phyloP scores from a whole-genome alignment of 495 filamentous ascomycete genomes.

The Penicillium taxi region DNA sequence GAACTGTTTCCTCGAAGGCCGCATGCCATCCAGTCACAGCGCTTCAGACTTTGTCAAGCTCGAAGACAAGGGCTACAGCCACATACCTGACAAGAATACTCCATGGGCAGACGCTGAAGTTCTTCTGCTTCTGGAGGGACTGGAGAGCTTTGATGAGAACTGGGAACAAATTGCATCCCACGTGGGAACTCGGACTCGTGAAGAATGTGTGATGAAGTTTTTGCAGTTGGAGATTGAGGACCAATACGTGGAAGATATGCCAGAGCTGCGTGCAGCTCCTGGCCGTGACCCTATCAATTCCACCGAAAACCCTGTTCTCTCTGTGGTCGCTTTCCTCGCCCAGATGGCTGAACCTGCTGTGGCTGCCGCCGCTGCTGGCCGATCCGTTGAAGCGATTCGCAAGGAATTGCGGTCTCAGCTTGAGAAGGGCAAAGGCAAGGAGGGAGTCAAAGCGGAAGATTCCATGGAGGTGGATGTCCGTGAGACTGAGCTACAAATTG shows the following conservation, averaged over 20 bases:
- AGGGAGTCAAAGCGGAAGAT: conserved; percentile 54
- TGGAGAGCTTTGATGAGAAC: conserved; percentile 89
- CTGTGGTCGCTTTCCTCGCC: conserved; percentile 86
- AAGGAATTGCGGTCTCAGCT: conserved; percentile 65
- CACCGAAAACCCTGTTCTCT: conserved; percentile 90
- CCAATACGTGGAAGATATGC: conserved; percentile 74
- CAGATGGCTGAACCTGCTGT: conserved; percentile 79
- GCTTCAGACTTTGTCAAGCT: conserved; percentile 74
- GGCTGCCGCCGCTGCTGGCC: conserved; percentile 80
- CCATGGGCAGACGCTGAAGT: conserved; percentile 87
- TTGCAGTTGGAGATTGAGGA: conserved; percentile 85
- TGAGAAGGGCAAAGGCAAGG: conserved; percentile 51
- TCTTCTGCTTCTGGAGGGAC: conserved; percentile 73
- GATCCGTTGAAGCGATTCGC: conserved; percentile 75
- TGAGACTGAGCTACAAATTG: conserved; percentile 20
- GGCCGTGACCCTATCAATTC: conserved; percentile 80
- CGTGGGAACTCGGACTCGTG: conserved; percentile 82
- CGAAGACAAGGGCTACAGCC: conserved; percentile 72
- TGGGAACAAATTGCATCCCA: conserved; percentile 89
- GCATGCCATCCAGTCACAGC: conserved; percentile 65
- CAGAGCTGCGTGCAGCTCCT: conserved; percentile 54
- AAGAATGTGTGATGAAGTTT: conserved; percentile 96
- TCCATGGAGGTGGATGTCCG: conserved; percentile 59
- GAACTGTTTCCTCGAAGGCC: conserved; percentile 74
- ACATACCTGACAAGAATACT: conserved; percentile 67